Conservation (phyloP, 441 rosid genomes). For the Syzygium syzygioides region DNA sequence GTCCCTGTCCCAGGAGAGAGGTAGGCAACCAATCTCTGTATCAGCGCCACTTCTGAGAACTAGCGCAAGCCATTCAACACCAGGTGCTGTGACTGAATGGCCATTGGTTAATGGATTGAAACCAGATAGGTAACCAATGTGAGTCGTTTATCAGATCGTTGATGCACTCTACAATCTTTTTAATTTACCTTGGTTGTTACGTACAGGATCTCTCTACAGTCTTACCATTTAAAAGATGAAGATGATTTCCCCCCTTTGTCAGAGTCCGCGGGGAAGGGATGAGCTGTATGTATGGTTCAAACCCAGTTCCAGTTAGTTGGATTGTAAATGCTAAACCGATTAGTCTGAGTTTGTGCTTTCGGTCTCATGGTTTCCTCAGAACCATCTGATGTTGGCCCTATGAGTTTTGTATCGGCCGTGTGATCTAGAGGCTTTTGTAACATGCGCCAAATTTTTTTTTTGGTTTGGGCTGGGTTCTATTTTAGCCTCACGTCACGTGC, state of each 20-base stretch:
- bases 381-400: slow-evolving; percentile 1
- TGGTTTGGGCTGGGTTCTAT: neutral
- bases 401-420: slow-evolving; percentile 11
- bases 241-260: slow-evolving; percentile 64
- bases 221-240: slow-evolving; percentile 54
- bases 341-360: slow-evolving; percentile 16
- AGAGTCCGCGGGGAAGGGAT: slow-evolving; percentile 30
- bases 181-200: slow-evolving; percentile 1
- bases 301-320: slow-evolving; percentile 15
- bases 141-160: neutral
- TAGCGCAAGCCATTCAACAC: slow-evolving; percentile 9
- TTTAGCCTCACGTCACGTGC: slow-evolving; percentile 12
- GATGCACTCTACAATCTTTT: neutral
- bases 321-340: slow-evolving; percentile 21
- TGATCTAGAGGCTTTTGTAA: slow-evolving; percentile 33
- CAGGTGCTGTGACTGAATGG: slow-evolving; percentile 17
- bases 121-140: slow-evolving; percentile 44
- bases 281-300: slow-evolving; percentile 7
- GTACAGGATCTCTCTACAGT: slow-evolving; percentile 36
- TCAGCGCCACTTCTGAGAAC: slow-evolving; percentile 19
- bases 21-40: slow-evolving; percentile 15
- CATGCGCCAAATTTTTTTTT: slow-evolving; percentile 22
- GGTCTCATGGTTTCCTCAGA: neutral
- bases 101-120: slow-evolving; percentile 24
- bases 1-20: slow-evolving; percentile 11